Evolutionary conservation across 2,329 filamentous ascomycete genomes (phyloP).

Genomic region (Truncatella angustata): DNA sequence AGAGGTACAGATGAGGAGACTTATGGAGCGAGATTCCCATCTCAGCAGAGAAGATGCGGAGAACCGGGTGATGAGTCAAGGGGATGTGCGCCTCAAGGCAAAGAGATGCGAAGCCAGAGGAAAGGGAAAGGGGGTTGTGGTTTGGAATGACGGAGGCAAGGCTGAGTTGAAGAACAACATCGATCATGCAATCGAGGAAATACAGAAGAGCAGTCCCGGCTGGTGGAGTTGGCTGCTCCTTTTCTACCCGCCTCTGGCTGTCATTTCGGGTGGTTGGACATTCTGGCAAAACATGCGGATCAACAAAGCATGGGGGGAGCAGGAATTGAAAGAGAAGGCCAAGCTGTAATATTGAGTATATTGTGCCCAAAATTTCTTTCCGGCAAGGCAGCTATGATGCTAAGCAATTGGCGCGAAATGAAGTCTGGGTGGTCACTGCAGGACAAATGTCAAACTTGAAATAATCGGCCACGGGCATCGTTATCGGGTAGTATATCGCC

Average conservation of each 20-base stretch:
- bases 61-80: conserved; percentile 84
- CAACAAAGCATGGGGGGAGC: conserved; percentile 68
- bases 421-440: too few species aligned
- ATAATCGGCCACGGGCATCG: too few species aligned
- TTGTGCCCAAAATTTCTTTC: too few species aligned
- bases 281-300: conserved; percentile 70
- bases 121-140: conserved; percentile 67
- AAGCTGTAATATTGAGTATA: conserved; percentile 40
- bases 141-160: conserved; percentile 84
- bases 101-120: conserved; percentile 66
- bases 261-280: conserved; percentile 66
- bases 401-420: too few species aligned
- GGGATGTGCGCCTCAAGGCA: conserved; percentile 81
- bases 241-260: conserved; percentile 72
- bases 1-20: conserved; percentile 74
- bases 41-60: conserved; percentile 81
- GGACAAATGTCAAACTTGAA: too few species aligned
- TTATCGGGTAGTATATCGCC: too few species aligned
- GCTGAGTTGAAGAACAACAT: conserved; percentile 69
- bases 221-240: conserved; percentile 82
- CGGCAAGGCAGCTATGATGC: too few species aligned
- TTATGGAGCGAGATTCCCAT: conserved; percentile 74
- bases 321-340: conserved; percentile 47
- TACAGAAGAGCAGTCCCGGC: conserved; percentile 63
- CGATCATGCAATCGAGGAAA: conserved; percentile 59